A percentile compares a stretch with the other conserved stretches of the same genome.
phyloP scores from a whole-genome alignment of 129 eudicot species.

The Lactuca saligna region DNA sequence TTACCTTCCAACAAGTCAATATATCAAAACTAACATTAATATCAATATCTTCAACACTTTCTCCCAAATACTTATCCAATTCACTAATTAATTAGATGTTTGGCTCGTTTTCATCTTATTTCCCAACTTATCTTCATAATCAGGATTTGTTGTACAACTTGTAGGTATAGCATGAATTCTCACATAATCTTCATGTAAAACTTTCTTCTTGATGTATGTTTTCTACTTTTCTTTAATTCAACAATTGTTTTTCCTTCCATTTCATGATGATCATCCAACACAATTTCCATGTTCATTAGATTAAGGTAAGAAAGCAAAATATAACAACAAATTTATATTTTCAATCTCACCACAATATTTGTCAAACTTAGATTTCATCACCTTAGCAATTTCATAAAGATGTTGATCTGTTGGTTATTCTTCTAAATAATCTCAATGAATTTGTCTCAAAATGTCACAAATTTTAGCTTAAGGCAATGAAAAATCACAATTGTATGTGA shows the following conservation, averaged over 20 bases:
- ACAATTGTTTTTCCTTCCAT: neutral
- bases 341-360: no score
- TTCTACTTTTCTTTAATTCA: neutral
- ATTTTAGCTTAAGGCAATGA: no score
- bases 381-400: no score
- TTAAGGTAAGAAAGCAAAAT: no score
- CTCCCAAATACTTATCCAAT: neutral
- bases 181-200: neutral
- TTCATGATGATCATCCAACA: neutral
- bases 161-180: neutral
- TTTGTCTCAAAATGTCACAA: no score
- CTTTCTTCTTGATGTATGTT: neutral
- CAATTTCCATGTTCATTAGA: neutral
- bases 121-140: no score
- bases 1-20: slow-evolving; percentile 3
- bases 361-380: no score
- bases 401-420: no score
- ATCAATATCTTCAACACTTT: neutral
- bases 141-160: neutral
- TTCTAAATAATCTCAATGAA: no score
- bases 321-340: no score
- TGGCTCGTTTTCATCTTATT: neutral
- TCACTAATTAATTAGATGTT: neutral
- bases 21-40: neutral
- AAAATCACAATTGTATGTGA: no score